A percentile compares a stretch with the other conserved stretches of the same genome.
These are phyloP conservation scores for Fraxinus ornus DNA, from an alignment of 305 asterid species.

Conservation along the genomic window DNA sequence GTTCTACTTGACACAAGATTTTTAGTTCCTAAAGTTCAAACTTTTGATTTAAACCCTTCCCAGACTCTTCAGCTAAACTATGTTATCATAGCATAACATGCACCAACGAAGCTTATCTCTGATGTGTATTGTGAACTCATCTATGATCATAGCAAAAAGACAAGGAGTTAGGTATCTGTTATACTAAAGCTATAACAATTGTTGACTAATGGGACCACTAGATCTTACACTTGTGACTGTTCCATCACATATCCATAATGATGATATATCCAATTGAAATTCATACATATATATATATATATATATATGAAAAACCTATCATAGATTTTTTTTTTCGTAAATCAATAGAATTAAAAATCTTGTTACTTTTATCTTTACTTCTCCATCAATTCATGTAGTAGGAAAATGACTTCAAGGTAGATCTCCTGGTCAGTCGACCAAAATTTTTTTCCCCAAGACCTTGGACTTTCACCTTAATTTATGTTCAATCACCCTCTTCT, in stretches of 20 bases:
- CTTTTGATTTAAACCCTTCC: background rate
- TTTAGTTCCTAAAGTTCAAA: background rate
- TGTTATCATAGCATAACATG: background rate
- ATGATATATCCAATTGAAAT: background rate
- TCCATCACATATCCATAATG: background rate
- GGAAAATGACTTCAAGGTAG: background rate
- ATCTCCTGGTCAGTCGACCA: background rate
- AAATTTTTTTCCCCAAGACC: background rate
- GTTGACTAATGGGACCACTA: background rate
- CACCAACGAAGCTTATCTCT: background rate
- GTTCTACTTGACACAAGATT: background rate
- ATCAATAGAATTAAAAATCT: background rate
- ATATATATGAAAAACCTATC: background rate
- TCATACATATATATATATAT: background rate
- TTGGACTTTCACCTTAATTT: background rate
- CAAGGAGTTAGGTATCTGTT: background rate
- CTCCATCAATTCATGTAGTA: background rate
- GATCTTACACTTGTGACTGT: background rate
- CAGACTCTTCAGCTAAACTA: background rate
- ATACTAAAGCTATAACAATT: background rate
- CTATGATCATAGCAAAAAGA: background rate
- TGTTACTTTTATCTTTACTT: background rate
- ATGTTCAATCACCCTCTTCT: background rate
- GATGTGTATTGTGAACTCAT: background rate
- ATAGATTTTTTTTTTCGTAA: background rate